Evolutionary conservation across 176 grass and related monocot genomes (phyloP), one percentile per base, ranked within the genome.

Genomic region (Triticum dicoccoides): DNA sequence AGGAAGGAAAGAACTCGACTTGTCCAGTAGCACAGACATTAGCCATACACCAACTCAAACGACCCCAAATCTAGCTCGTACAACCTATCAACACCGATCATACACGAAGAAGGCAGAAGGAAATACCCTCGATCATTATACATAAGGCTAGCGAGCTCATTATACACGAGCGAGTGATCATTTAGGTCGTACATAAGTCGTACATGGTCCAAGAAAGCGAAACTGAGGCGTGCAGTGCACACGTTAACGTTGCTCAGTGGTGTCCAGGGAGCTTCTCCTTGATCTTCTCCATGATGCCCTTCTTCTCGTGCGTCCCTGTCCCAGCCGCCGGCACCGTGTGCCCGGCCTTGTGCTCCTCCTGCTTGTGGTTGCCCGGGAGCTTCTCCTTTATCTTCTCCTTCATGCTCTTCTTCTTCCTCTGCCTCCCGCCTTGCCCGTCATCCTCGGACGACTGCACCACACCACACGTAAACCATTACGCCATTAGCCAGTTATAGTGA

Each of bases 381-480:
- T 97, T 97, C 90, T 94, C 92, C 84, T 91, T 97, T 3, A 97
- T 89, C 86, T 94, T 97, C 27, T 94, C 88, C 84, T 94, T 94
- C 49, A 94, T 11, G 88, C 88, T 79, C 88, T 94, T 97, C 93
- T 94, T 95, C 94, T 89, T 97, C 86, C 88, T 97, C 86, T 88
- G 86, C 0, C 89, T 79, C 67, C 88, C 84, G 11, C 90, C 90
- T 15, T 91, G 82, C 34, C 86, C 95, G 8, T 91, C 95, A 45
- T 94, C 95, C 90, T 97, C 92, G 2, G 92, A 92, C 41, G 88
- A 94, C 92, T 83, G 47, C 2, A 14, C 44, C 1, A 37, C 6
- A 37, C 35, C 39, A 9, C 45, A 52, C 9, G 7, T 54, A 8
- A 32, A 0, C 3, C 25, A 30, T 76, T 9, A 41, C 8, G 38